These are phyloP conservation scores for Diutina mesorugosa DNA, from an alignment of 1,139 yeast genomes.

Conservation along the genomic window DNA sequence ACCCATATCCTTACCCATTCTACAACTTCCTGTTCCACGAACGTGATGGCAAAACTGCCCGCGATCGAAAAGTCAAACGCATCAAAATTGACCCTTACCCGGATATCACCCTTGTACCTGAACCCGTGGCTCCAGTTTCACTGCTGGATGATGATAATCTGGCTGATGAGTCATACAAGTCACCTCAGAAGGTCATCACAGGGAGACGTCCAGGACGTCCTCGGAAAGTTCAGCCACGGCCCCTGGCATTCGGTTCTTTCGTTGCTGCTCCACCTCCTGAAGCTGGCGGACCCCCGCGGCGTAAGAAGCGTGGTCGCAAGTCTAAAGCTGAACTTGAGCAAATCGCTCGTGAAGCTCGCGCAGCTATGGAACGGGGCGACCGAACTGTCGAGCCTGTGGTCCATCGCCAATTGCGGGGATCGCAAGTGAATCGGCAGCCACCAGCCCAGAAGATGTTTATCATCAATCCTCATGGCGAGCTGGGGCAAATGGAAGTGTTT, in stretches of 20 bases:
- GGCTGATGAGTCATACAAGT: background rate
- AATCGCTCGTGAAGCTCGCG: background rate
- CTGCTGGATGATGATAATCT: background rate
- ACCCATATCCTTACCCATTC: slow-evolving; percentile 35
- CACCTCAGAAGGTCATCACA: background rate
- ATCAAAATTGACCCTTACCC: slow-evolving; percentile 23
- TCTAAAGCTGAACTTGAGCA: slow-evolving; percentile 1
- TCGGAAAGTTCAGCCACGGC: background rate
- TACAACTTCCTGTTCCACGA: slow-evolving; percentile 34
- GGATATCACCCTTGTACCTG: slow-evolving; percentile 13
- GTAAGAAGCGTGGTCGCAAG: background rate
- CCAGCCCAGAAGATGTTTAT: background rate
- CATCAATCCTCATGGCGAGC: background rate
- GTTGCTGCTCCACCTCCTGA: background rate
- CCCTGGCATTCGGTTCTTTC: background rate
- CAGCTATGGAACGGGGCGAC: slow-evolving; percentile 9
- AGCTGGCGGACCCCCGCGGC: background rate
- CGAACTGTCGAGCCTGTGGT: slow-evolving; percentile 3
- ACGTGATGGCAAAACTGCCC: slow-evolving; percentile 16
- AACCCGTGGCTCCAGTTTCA: background rate
- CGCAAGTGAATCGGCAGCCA: background rate
- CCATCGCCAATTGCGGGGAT: background rate
- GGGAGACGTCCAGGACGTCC: background rate
- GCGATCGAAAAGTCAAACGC: slow-evolving; percentile 13
- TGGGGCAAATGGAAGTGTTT: background rate